phyloP scores from a whole-genome alignment of 345 rosid species.

The Viola odorata region DNA sequence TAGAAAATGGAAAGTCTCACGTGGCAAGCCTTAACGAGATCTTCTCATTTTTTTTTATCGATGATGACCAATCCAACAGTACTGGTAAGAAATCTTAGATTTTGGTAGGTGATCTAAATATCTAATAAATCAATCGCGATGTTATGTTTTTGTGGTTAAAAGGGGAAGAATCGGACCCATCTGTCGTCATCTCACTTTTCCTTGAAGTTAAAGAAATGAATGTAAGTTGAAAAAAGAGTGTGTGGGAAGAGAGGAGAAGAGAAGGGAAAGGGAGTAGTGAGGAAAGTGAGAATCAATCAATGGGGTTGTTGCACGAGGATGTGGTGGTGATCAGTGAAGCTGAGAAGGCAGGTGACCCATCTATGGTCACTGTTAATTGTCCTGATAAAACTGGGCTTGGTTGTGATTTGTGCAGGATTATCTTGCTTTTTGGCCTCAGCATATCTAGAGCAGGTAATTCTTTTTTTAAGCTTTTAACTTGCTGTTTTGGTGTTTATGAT shows the following conservation, averaged over 20 bases:
- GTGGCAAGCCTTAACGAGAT: too few species aligned
- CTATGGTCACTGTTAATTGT: conserved; percentile 57
- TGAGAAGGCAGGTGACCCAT: conserved; percentile 34
- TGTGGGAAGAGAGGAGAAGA: neutral
- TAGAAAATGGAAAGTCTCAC: too few species aligned
- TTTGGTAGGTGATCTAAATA: too few species aligned
- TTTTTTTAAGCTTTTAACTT: neutral
- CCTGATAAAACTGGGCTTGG: conserved; percentile 72
- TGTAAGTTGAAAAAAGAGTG: neutral
- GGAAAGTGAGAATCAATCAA: conserved; percentile 9
- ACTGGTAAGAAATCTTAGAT: too few species aligned
- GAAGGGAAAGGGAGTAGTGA: neutral
- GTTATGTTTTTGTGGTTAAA: too few species aligned
- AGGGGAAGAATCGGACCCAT: too few species aligned
- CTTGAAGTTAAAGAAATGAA: too few species aligned
- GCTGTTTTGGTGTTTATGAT: neutral
- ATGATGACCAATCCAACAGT: too few species aligned
- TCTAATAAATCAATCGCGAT: too few species aligned
- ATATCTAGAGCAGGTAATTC: conserved; percentile 52
- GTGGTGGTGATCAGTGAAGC: conserved; percentile 42
- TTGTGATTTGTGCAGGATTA: conserved; percentile 60
- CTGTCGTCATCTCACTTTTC: too few species aligned
- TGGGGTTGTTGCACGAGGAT: conserved; percentile 54
- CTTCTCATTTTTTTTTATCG: too few species aligned
- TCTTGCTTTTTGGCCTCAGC: conserved; percentile 56